Evolutionary conservation across 2,329 filamentous ascomycete species (phyloP), one percentile per base, ranked within the genome.

Genomic region (Apiospora pterosperma): DNA sequence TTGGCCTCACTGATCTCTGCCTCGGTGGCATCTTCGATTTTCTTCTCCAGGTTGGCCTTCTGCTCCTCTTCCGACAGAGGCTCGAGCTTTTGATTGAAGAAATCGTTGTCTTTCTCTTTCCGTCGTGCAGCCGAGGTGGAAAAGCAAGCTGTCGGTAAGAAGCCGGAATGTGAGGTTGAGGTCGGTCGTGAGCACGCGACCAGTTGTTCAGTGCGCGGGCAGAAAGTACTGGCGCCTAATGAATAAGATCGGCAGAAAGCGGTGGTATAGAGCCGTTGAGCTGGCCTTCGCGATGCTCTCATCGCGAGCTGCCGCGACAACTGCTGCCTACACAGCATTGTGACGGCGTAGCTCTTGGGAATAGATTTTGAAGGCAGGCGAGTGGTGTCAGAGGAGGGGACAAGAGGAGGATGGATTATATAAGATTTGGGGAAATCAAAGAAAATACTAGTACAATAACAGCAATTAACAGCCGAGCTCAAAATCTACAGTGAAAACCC

Each of bases 11-110:
- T 79, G 55, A 82, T 78, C 36, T 85, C 81, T 39, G 81, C 80
- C 65, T 83, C 80, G 48, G 80, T 23, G 25, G 42, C 74, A 38
- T 79, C 79, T 65, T 81, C 77, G 36, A 75, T 74, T 62, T 78
- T 80, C 72, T 82, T 80, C 71, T 84, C 81, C 34, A 78, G 79
- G 68, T 84, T 85, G 60, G 80, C 81, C 71, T 84, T 82, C 63
- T 79, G 76, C 69, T 85, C 83, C 67, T 86, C 83, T 63, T 86
- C 83, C 8, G 82, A 80, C 11, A 87, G 76, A 0, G 83, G 80
- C 67, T 85, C 81, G 25, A 80, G 76, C 8, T 67, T 64, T 44
- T 79, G 78, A 68, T 87, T 82, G 65, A 87, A 85, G 68, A 86
- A 85, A 23, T 80, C 79, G 44, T 75, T 75, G 5, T 76, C 78